These are phyloP conservation scores for Oidium heveae DNA, from an alignment of 2,329 filamentous ascomycete genomes.

Conservation along the genomic window DNA sequence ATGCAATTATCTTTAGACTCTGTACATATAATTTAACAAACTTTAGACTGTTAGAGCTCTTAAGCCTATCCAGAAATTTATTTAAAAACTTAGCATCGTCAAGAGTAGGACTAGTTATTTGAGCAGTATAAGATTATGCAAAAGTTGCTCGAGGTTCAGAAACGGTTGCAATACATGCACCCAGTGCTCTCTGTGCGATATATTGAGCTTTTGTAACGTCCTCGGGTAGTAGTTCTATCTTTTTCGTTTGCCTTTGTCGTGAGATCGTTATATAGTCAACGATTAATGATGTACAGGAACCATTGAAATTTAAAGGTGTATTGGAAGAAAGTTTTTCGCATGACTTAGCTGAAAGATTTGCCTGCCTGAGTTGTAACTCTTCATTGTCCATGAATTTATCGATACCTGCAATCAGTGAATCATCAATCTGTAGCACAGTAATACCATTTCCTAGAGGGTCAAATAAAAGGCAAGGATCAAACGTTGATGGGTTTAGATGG, in stretches of 20 bases:
- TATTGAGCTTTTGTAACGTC: neutral
- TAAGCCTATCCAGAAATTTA: neutral
- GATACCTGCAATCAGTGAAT: slow-evolving; percentile 1
- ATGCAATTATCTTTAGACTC: neutral
- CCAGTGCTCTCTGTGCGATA: neutral
- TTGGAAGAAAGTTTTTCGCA: neutral
- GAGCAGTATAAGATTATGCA: slow-evolving; percentile 1
- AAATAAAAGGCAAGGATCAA: slow-evolving; percentile 1
- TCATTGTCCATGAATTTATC: neutral
- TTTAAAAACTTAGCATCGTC: neutral
- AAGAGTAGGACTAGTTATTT: neutral
- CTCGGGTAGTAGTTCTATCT: neutral
- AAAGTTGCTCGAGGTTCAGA: slow-evolving; percentile 2
- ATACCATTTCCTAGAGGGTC: neutral
- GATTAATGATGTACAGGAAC: neutral
- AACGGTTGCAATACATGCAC: neutral
- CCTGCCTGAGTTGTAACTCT: neutral
- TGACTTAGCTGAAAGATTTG: neutral
- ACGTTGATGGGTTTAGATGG: neutral
- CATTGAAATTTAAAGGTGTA: slow-evolving; percentile 1
- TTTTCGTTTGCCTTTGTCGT: neutral
- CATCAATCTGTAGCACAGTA: slow-evolving; percentile 1
- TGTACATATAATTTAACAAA: neutral
- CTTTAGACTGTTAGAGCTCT: neutral
- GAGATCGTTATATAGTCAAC: neutral